A percentile compares a stretch with the other conserved stretches of the same genome.
These are phyloP conservation scores for Eutypa lata DNA, from an alignment of 2,329 filamentous ascomycete genomes.

Conservation along the genomic window DNA sequence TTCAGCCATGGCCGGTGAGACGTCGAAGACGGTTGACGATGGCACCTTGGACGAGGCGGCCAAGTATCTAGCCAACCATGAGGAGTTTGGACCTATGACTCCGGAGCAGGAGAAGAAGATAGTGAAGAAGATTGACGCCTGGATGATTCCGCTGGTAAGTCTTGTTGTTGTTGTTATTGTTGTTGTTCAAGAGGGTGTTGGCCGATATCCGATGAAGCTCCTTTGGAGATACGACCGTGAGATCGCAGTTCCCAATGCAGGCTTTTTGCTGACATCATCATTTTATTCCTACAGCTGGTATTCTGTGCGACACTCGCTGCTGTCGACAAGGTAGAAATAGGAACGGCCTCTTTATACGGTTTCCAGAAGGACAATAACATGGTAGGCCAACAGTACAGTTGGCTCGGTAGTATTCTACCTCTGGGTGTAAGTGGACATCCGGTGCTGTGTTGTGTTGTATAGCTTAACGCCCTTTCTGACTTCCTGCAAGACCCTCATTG, in stretches of 20 bases:
- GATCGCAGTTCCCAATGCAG: neutral
- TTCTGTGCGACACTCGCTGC: conserved; percentile 27
- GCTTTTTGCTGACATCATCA: conserved; percentile 1
- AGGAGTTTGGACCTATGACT: conserved; percentile 23
- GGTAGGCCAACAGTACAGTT: conserved; percentile 28
- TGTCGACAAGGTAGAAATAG: conserved; percentile 30
- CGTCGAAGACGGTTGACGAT: conserved; percentile 2
- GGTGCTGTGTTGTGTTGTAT: no score
- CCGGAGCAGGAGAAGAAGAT: conserved; percentile 25
- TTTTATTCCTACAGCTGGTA: conserved; percentile 17
- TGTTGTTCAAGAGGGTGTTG: neutral
- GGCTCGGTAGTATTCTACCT: conserved; percentile 29
- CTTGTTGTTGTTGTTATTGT: no score
- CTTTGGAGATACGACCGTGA: neutral
- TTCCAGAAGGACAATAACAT: conserved; percentile 31
- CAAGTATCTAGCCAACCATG: conserved; percentile 16
- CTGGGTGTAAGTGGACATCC: conserved; percentile 19
- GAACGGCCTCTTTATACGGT: conserved; percentile 32
- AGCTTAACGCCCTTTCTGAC: neutral
- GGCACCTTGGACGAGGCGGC: conserved; percentile 15
- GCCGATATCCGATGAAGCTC: neutral
- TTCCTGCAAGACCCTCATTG: conserved; percentile 13
- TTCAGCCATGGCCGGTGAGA: conserved; percentile 1
- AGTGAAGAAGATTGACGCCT: conserved; percentile 25
- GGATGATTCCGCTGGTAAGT: conserved; percentile 25